These are phyloP conservation scores for Leptographium flavum DNA, from an alignment of 2,329 filamentous ascomycete genomes.

Conservation along the genomic window DNA sequence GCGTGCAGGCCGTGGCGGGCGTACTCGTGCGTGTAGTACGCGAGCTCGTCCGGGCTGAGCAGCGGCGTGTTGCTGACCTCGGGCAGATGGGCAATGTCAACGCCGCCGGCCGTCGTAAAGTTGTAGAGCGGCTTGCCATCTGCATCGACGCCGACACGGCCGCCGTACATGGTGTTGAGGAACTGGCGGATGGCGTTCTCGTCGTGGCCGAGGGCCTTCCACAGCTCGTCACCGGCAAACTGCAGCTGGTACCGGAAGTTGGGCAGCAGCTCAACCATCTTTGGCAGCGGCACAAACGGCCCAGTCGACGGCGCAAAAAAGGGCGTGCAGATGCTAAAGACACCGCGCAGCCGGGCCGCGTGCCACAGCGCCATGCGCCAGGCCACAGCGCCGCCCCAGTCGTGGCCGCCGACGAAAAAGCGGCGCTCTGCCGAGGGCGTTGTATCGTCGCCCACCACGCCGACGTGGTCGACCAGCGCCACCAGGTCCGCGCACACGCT, in stretches of 20 bases:
- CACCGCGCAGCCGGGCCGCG: conserved; percentile 54
- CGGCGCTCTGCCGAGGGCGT: no score
- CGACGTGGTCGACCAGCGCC: conserved; percentile 47
- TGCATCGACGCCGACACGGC: conserved; percentile 25
- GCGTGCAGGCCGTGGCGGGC: conserved; percentile 59
- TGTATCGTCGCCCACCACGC: conserved; percentile 24
- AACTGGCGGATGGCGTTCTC: conserved; percentile 63
- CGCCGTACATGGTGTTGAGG: conserved; percentile 59
- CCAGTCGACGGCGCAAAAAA: conserved; percentile 39
- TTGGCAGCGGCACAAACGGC: conserved; percentile 36
- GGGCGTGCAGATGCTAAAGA: conserved; percentile 74
- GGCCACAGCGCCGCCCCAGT: conserved; percentile 71
- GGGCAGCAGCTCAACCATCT: conserved; percentile 40
- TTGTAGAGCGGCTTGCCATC: conserved; percentile 33
- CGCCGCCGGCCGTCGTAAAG: conserved; percentile 38
- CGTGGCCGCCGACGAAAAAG: conserved; percentile 76
- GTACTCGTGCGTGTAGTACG: conserved; percentile 65
- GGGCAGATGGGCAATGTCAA: conserved; percentile 49
- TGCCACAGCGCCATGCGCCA: conserved; percentile 64
- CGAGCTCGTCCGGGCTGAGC: conserved; percentile 53
- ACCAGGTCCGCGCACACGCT: conserved; percentile 61
- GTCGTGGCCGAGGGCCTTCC: conserved; percentile 32
- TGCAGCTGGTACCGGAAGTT: conserved; percentile 80
- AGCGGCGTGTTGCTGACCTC: conserved; percentile 41
- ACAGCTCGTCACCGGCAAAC: conserved; percentile 53